These are phyloP conservation scores for Prototheca cutis DNA, from an alignment of 163 green algal genomes.

Conservation along the genomic window DNA sequence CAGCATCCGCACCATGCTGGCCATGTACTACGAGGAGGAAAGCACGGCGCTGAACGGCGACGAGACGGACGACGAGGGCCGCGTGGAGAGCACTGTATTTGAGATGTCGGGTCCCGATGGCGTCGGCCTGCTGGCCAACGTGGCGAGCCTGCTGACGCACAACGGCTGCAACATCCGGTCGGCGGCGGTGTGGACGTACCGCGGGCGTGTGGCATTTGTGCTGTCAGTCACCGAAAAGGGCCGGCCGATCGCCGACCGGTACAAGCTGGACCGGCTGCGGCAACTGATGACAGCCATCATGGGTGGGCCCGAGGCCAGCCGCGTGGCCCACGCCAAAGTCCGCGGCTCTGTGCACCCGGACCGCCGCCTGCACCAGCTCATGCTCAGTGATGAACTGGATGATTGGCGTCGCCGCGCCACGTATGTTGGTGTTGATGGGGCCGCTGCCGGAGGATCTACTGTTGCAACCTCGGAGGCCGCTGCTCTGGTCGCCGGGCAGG, in stretches of 20 bases:
- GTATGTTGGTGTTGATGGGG: not conserved
- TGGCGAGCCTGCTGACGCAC: slow-evolving; percentile 70
- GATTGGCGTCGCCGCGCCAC: not conserved
- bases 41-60: slow-evolving; percentile 23
- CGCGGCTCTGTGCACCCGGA: slow-evolving; percentile 73
- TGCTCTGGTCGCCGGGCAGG: too few relatives aligned
- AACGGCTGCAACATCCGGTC: slow-evolving; percentile 74
- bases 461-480: too few relatives aligned
- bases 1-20: slow-evolving; percentile 53
- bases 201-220: slow-evolving; percentile 59
- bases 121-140: slow-evolving; percentile 69
- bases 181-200: slow-evolving; percentile 74
- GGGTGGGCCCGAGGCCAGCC: slow-evolving; percentile 1
- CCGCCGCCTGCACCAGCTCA: slow-evolving; percentile 80
- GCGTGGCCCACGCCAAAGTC: slow-evolving; percentile 23
- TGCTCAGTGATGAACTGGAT: slow-evolving; percentile 69
- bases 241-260: slow-evolving; percentile 28
- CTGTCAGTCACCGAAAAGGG: slow-evolving; percentile 66
- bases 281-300: slow-evolving; percentile 35
- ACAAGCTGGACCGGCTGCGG: slow-evolving; percentile 34
- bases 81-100: slow-evolving; percentile 68
- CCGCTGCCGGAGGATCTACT: too few relatives aligned
- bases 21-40: slow-evolving; percentile 32
- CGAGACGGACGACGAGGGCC: slow-evolving; percentile 32
- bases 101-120: slow-evolving; percentile 80